Conservation (phyloP, 305 asterid genomes). For the Coffea humblotiana region DNA sequence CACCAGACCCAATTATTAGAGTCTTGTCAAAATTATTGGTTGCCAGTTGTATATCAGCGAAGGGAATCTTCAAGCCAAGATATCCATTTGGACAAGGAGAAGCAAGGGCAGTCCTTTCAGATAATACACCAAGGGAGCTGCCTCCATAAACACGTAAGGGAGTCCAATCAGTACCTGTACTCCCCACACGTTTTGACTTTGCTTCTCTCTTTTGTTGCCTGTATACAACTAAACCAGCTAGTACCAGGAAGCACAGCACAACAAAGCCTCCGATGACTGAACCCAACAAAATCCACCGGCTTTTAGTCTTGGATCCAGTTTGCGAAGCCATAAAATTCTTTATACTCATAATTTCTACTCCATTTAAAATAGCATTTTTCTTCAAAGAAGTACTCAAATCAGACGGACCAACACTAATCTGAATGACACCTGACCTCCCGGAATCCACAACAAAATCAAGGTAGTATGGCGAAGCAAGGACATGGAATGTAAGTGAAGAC, state of each 20-base stretch:
- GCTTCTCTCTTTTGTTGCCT: conserved; percentile 39
- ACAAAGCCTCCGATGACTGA: conserved; percentile 45
- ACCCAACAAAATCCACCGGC: conserved; percentile 46
- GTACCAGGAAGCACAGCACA: conserved; percentile 23
- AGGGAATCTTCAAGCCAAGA: conserved; percentile 65
- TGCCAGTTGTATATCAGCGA: conserved; percentile 58
- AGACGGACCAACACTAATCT: conserved; percentile 75
- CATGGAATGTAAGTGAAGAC: conserved; percentile 53
- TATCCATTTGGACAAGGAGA: conserved; percentile 62
- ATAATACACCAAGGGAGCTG: conserved; percentile 52
- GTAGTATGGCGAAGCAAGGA: conserved; percentile 73
- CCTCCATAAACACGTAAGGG: conserved; percentile 50
- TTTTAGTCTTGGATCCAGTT: conserved; percentile 27
- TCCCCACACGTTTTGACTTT: conserved; percentile 45
- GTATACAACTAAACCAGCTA: conserved; percentile 30
- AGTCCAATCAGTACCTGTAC: conserved; percentile 62
- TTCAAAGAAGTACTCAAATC: conserved; percentile 52
- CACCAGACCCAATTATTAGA: conserved; percentile 80
- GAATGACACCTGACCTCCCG: conserved; percentile 37
- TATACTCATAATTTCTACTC: conserved; percentile 83
- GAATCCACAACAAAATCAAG: conserved; percentile 67
- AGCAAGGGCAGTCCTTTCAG: conserved; percentile 44
- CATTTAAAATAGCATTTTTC: conserved; percentile 79
- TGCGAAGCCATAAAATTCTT: conserved; percentile 36
- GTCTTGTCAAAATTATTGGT: conserved; percentile 69